Percentiles rank a stretch among this genome's conserved stretches.
Evolutionary conservation across 139 green algal genomes (phyloP).

Genomic region (Chlorella sp.): DNA sequence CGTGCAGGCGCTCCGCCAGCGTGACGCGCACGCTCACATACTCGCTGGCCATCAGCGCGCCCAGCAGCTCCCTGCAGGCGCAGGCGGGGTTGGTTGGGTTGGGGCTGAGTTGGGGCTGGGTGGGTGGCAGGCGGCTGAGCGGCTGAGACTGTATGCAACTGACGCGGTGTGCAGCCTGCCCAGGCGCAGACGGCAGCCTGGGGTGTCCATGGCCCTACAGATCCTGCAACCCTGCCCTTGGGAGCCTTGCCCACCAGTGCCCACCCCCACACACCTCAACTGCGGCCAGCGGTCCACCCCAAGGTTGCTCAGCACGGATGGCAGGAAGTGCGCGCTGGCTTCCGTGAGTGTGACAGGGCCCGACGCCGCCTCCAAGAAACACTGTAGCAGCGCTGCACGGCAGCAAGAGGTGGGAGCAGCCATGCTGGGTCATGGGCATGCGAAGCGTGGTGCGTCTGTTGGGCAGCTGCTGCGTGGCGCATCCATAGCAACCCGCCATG

Average conservation of each 20-base stretch:
- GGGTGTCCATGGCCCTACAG: background rate
- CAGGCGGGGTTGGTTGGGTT: background rate
- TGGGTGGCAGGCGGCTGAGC: background rate
- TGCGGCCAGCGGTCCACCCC: constrained; percentile 41
- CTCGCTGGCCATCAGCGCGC: background rate
- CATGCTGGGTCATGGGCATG: no score
- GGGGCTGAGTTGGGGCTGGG: background rate
- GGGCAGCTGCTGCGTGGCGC: no score
- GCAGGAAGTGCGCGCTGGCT: constrained; percentile 51
- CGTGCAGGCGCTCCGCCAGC: constrained; percentile 47
- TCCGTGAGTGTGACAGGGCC: constrained; percentile 39
- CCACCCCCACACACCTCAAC: constrained; percentile 3
- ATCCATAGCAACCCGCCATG: no score
- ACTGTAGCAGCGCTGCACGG: constrained; percentile 42
- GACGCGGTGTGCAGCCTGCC: background rate
- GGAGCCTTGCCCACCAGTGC: background rate
- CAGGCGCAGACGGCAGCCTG: background rate
- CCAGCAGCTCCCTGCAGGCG: background rate
- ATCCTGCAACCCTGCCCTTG: background rate
- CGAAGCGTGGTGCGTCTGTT: no score
- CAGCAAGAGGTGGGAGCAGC: background rate
- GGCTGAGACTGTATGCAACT: background rate
- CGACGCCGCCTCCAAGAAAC: constrained; percentile 20
- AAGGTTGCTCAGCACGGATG: constrained; percentile 38
- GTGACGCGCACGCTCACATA: background rate